phyloP scores from a whole-genome alignment of 1,139 yeast genomes.

The Wickerhamomyces sp. region DNA sequence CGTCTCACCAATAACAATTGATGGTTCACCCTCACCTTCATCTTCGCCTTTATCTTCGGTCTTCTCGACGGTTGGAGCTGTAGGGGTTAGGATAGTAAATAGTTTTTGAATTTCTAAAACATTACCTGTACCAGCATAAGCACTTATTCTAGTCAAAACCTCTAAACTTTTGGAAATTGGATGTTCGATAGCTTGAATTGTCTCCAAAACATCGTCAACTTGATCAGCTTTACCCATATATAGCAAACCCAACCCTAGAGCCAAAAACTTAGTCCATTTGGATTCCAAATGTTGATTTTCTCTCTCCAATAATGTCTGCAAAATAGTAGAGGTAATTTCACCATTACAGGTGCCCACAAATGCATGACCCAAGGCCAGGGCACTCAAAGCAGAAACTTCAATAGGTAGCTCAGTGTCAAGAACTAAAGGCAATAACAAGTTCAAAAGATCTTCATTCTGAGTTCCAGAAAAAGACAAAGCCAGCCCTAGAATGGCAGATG shows the following conservation, averaged over 20 bases:
- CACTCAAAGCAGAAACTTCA: conserved; percentile 82
- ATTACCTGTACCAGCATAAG: conserved; percentile 97
- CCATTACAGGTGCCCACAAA: conserved; percentile 97
- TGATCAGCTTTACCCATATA: conserved; percentile 94
- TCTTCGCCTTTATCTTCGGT: conserved; percentile 42
- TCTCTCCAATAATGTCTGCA: conserved; percentile 87
- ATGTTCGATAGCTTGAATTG: conserved; percentile 92
- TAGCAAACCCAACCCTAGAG: conserved; percentile 85
- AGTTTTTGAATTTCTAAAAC: conserved; percentile 91
- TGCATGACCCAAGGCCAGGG: conserved; percentile 88
- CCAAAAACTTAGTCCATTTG: conserved; percentile 86
- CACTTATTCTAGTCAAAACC: conserved; percentile 87
- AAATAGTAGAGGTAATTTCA: conserved; percentile 83
- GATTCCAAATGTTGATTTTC: conserved; percentile 71
- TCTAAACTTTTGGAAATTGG: conserved; percentile 88
- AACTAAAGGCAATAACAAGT: conserved; percentile 76
- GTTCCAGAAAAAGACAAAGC: conserved; percentile 97
- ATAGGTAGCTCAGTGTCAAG: conserved; percentile 72
- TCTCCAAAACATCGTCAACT: conserved; percentile 91
- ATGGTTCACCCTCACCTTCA: conserved; percentile 25
- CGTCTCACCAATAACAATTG: too few relatives aligned
- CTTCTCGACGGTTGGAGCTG: conserved; percentile 37
- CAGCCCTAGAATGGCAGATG: conserved; percentile 84
- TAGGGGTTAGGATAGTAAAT: conserved; percentile 80
- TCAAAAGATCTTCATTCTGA: conserved; percentile 76